Evolutionary conservation across 768 basidiomycete species (phyloP).

Genomic region (Suillus fuscotomentosus): DNA sequence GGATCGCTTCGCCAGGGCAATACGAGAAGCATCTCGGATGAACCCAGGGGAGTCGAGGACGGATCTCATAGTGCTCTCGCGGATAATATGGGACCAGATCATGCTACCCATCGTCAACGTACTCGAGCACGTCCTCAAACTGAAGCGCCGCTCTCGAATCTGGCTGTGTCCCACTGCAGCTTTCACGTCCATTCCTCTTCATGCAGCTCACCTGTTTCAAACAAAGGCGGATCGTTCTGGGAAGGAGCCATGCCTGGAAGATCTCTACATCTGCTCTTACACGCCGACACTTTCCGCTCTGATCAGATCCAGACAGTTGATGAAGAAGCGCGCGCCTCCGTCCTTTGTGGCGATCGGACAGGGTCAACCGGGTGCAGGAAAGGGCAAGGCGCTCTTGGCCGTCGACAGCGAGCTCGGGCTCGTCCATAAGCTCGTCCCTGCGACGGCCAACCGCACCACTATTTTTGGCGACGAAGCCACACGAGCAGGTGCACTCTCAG

Average conservation of each 20-base stretch:
- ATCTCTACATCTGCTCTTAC: neutral
- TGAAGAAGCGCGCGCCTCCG: neutral
- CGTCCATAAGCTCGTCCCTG: neutral
- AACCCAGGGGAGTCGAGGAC: neutral
- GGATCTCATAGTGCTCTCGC: neutral
- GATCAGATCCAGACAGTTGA: neutral
- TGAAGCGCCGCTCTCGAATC: neutral
- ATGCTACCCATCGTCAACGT: neutral
- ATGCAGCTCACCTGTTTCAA: neutral
- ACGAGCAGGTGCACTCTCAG: conserved; percentile 8
- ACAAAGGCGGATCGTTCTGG: neutral
- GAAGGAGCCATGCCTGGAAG: neutral
- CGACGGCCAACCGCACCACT: neutral
- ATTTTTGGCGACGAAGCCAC: conserved; percentile 16
- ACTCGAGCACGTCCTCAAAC: neutral
- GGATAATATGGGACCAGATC: neutral
- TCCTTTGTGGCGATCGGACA: neutral
- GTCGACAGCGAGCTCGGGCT: neutral
- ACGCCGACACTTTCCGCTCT: neutral
- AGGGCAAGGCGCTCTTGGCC: neutral
- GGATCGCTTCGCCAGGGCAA: neutral
- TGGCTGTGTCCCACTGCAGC: neutral
- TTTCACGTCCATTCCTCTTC: neutral
- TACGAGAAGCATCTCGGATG: neutral
- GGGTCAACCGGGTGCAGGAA: neutral